Evolutionary conservation across 176 grass and related monocot genomes (phyloP), one percentile per base, ranked within the genome.

Genomic region (Echinochloa phyllopogon): DNA sequence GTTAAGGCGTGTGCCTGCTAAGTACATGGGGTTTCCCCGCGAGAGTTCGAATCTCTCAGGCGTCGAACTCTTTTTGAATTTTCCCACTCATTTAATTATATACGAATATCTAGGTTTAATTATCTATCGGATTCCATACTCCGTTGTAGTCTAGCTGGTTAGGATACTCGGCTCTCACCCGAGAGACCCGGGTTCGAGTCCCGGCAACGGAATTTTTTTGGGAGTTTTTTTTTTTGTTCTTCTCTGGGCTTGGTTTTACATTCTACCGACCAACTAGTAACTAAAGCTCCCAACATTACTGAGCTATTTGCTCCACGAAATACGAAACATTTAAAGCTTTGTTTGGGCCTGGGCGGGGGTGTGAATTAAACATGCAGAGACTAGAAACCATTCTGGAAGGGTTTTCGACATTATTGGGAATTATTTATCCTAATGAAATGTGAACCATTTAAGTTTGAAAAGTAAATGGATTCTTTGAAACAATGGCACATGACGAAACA

Each of bases 41-140:
- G 91, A 98, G 93, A 95, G 93, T 98, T 98, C 96, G 91, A 98
- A 98, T 98, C 96, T 98, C 96, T 98, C 96, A 98, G 93, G 93
- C 89, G 96, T 89, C 89, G 89, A 0, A 33, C 0, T 13, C 9
- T 2, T 79, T 48, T 64, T 20, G 27, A 12, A 5, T 65, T 36
- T 63, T 65, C 1, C 14, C 29, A 21, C 20, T 21, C 29, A 10
- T 10, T 58, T 58, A 49, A 2, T 14, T 48, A 12, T 12, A 12
- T 33, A 33, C n/a, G n/a, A 33, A 33, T 33, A 33, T 33, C 1
- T 33, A 33, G 1, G 2, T 1, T 33, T 33, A 33, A 33, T 2
- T 33, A 33, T 33, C 29, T 33, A 33, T 33, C 13, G 12, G 10
- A 2, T 55, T 48, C 3, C 0, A 48, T 13, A 1, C 10, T 97